Base-by-base conservation (phyloP, 2,329 filamentous ascomycete genomes). In the Phyllosticta capitalensis region DNA sequence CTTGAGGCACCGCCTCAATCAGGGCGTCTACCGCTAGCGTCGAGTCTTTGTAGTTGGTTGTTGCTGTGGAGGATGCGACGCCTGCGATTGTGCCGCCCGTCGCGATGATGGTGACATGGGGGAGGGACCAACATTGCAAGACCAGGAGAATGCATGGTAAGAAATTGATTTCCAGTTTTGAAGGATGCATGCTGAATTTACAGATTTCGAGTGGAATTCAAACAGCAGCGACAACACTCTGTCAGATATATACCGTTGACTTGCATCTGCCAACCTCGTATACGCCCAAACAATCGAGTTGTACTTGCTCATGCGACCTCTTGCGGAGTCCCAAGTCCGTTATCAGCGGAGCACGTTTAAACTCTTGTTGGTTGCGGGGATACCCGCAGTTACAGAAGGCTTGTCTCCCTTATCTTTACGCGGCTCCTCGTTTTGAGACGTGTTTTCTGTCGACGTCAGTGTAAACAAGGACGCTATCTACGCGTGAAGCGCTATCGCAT, bases 51-150 rank as follows among this genome's bases (percentile, higher is more conserved):
- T 79, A 79, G 1, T 76, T 82, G 22, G 74, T 87, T 62, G 81
- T 77, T 19, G 75, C 76, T 22, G 75, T 76, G 45, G 74, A 76
- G n/a, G 67, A 68, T 0, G 76, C 78, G 61, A 76, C 75, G 1
- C 80, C 80, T 14, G 82, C 82, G 54, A 85, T 85, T 9, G 82
- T 85, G 38, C 82, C 83, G 17, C 82, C 82, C 5, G 79, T 82
- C 5, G 77, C 78, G 63, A 81, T 82, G 62, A 83, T 81, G 61
- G 80, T 83, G 56, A 84, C 72, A 64, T 82, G 83, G 9, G 80
- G 80, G 0, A 82, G 73, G 33, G 71, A 75, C n/a, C n/a, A n/a
- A n/a, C n/a, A n/a, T n/a, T n/a, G n/a, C n/a, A n/a, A n/a, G n/a
- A n/a, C n/a, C n/a, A n/a, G n/a, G n/a, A n/a, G n/a, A n/a, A n/a